Base-by-base conservation (phyloP, 805 yeast genomes). In the Ogataea ramenticola region DNA sequence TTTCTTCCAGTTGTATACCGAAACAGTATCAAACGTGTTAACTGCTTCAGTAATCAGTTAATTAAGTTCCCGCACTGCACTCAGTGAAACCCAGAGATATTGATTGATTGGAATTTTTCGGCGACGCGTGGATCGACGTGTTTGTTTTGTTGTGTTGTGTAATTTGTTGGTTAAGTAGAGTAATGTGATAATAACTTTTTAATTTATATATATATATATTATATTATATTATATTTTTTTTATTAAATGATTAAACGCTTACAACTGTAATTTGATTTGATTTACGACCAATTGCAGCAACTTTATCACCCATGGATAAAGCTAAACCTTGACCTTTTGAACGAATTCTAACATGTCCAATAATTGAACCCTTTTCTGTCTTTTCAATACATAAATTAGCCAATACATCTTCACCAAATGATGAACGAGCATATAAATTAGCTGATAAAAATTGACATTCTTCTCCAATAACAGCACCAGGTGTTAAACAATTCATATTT, bases 271-370 rank as follows among this genome's bases (percentile, higher is more conserved):
- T 20, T 17, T 11, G 14, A 15, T 70, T 72, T 41, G 69, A 66
- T 58, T 74, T 73, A 49, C 84, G 77, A 39, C 91, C 84, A 62
- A 88, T 78, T 43, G 86, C 72, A 43, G 96, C 95, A 43, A 91
- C 93, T 56, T 89, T 79, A 58, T 93, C 98, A 49, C 99, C 99
- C 54, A 95, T 72, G 2, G 96, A 82, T 49, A 95, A 71, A 8
- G 99, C 99, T 51, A 95, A 74, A 5, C 99, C 99, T 71, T 95
- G 98, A 20, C 97, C 96, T 76, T 91, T 90, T 16, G 97, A 85
- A 67, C 99, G 80, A 57, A 93, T 90, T 68, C 99, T 81, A 39
- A 90, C 96, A 59, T 90, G 96, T 9, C 99, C 99, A 46, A 86
- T 77, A 45, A 89, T 82, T 43, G 83, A 81, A 11, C 91, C 90